A percentile compares a stretch with the other conserved stretches of the same genome.
Evolutionary conservation across 2,329 filamentous ascomycete genomes (phyloP).

Genomic region (Aspergillus hortae): DNA sequence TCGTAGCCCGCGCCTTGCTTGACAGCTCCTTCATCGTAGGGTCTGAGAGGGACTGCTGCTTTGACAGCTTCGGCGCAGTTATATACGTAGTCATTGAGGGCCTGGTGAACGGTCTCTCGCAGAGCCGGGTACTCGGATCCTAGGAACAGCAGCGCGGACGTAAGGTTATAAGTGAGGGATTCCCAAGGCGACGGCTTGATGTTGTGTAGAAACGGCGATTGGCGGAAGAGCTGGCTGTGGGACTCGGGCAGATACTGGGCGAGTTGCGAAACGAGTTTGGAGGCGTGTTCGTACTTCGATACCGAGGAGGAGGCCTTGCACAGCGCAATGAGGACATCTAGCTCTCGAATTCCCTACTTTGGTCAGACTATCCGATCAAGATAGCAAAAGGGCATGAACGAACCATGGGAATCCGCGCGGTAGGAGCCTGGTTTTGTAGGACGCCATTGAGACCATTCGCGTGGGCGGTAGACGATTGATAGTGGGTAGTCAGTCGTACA

Average conservation of each 20-base stretch:
- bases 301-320: conserved; percentile 84
- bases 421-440: conserved; percentile 33
- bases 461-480: conserved; percentile 15
- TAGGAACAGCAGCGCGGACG: conserved; percentile 75
- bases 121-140: conserved; percentile 70
- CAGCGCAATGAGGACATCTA: conserved; percentile 85
- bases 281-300: conserved; percentile 66
- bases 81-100: conserved; percentile 68
- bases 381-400: conserved; percentile 6
- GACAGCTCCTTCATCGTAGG: conserved; percentile 53
- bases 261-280: conserved; percentile 74
- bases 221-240: conserved; percentile 70
- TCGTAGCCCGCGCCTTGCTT: conserved; percentile 47
- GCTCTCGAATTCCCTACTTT: conserved; percentile 74
- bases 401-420: conserved; percentile 40
- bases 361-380: conserved; percentile 17
- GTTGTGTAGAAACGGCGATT: conserved; percentile 77
- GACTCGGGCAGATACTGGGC: conserved; percentile 82
- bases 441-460: conserved; percentile 34
- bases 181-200: conserved; percentile 89
- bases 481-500: conserved; percentile 32
- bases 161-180: conserved; percentile 72
- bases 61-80: conserved; percentile 64
- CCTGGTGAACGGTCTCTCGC: conserved; percentile 62
- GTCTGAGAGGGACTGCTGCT: conserved; percentile 53